phyloP scores from a whole-genome alignment of 2,329 filamentous ascomycete species.

The Aspergillus fumigatiaffinis region DNA sequence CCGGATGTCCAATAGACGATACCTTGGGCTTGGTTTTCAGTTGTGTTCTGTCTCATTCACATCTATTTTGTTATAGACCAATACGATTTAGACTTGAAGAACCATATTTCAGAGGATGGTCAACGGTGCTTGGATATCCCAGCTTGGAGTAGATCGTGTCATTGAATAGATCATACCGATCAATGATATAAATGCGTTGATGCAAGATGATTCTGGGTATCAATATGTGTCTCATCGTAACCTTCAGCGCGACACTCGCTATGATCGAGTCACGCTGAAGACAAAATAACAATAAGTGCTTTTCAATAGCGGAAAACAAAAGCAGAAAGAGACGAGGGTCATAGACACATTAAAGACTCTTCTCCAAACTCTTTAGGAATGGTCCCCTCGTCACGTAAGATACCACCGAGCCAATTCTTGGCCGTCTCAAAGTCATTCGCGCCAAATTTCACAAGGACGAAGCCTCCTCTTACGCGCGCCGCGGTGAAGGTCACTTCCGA shows the following conservation, averaged over 20 bases:
- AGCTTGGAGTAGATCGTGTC: too few relatives aligned
- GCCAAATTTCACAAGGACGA: conserved; percentile 88
- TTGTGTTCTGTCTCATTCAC: not conserved
- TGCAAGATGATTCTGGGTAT: not conserved
- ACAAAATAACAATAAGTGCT: not conserved
- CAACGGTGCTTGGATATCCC: not conserved
- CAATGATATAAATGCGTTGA: not conserved
- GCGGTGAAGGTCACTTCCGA: conserved; percentile 73
- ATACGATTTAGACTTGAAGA: not conserved
- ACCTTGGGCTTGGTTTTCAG: not conserved
- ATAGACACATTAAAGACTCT: conserved; percentile 72
- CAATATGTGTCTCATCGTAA: not conserved
- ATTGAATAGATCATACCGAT: not conserved
- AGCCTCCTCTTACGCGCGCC: conserved; percentile 68
- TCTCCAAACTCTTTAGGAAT: conserved; percentile 71
- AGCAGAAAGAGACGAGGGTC: conserved; percentile 4
- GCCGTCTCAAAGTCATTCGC: conserved; percentile 77
- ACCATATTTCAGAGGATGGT: not conserved
- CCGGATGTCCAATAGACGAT: not conserved
- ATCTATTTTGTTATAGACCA: not conserved
- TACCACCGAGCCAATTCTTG: conserved; percentile 70
- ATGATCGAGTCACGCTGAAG: conserved; percentile 1
- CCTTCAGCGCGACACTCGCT: not conserved
- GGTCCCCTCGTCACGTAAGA: conserved; percentile 72
- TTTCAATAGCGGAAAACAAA: not conserved